These are phyloP conservation scores for Talaromyces rugulosus DNA, from an alignment of 2,329 filamentous ascomycete species.

Conservation along the genomic window DNA sequence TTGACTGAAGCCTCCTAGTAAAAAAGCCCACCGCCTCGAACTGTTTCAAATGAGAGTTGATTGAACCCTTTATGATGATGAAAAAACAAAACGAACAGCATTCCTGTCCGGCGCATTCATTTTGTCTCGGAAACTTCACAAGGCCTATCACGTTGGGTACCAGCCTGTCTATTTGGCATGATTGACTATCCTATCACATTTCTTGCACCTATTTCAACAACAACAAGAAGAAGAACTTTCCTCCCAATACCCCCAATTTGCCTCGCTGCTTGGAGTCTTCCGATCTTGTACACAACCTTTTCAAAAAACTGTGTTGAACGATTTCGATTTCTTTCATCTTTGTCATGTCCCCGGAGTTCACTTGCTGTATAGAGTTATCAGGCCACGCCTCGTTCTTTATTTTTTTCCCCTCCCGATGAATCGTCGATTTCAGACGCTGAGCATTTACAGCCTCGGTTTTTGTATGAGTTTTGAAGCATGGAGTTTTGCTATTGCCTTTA, in stretches of 20 bases:
- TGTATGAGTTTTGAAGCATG: neutral
- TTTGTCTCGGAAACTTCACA: neutral
- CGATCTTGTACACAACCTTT: neutral
- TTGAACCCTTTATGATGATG: neutral
- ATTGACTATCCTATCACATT: neutral
- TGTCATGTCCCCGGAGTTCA: neutral
- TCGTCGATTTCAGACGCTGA: neutral
- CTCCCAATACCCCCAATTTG: neutral
- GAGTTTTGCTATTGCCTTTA: neutral
- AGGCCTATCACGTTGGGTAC: neutral
- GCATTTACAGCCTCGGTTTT: slow-evolving; percentile 1
- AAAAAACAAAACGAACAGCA: neutral
- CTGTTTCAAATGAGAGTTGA: neutral
- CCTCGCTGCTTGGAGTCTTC: neutral
- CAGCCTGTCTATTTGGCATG: neutral
- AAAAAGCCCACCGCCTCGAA: neutral
- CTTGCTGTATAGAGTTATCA: neutral
- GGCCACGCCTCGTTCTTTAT: neutral
- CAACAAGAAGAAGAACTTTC: neutral
- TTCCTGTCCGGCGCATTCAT: neutral
- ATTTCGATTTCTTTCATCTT: neutral
- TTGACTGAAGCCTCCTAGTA: neutral
- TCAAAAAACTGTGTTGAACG: neutral
- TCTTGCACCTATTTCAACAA: neutral
- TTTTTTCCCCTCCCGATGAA: neutral